Base-by-base conservation (phyloP, 2,329 filamentous ascomycete species). In the Rhynchosporium graminicola region DNA sequence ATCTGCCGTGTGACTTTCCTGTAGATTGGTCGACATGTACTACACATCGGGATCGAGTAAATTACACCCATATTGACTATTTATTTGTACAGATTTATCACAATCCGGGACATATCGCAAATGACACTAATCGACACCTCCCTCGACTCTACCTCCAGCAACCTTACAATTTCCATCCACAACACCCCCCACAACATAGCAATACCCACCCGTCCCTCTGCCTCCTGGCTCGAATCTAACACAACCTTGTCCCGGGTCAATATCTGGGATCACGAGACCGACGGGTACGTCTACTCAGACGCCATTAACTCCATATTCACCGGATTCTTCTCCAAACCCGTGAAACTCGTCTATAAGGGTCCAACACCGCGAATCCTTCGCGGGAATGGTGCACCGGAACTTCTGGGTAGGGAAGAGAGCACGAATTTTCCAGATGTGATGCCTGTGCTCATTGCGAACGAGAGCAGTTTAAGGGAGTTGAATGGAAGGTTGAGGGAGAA, bases 41-140 rank as follows among this genome's bases (percentile, higher is more conserved):
- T 20, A 20, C 20, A 20, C 20, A 20, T 20, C 20, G 4, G 4
- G 10, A n/a, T 20, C 3, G n/a, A 46, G 20, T 6, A 3, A 1
- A 46, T 28, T 46, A 0, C 3, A 0, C 7, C 43, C 1, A 8
- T 31, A n/a, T 20, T 40, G 5, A 54, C 31, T 28, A 6, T 29
- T 36, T 15, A 1, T 1, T 20, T 12, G 2, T 13, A 13, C 56
- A 79, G 84, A 61, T 88, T 88, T 71, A 73, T 87, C 58, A 88
- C 86, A 2, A 88, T 88, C 69, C 83, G 86, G 13, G 77, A 83
- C 61, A 81, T 83, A 63, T 78, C 84, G 3, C 76, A 79, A 45
- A 87, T 89, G 84, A 88, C 86, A 0, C 77, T 87, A 12, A 86
- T 88, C 70, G 79, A 82, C 40, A 85, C 84, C 1, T 74, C 75